phyloP scores from a whole-genome alignment of 495 filamentous ascomycete genomes.

The Pyronema omphalodes region DNA sequence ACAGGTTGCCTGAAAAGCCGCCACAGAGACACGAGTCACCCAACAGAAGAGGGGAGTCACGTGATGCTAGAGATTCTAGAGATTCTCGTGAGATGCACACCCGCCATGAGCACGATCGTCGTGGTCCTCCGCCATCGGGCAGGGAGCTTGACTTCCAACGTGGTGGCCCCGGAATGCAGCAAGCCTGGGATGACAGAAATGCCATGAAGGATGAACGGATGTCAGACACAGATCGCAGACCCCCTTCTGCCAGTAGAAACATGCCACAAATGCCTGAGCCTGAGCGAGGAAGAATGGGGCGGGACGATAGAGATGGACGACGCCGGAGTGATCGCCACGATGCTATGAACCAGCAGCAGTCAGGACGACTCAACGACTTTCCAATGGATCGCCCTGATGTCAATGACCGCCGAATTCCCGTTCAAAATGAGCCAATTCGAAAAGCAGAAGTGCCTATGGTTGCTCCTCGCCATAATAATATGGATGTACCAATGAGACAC shows the following conservation, averaged over 20 bases:
- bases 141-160: neutral
- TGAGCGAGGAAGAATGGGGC: conserved; percentile 24
- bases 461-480: neutral
- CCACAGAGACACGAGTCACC: neutral
- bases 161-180: neutral
- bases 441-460: conserved; percentile 6
- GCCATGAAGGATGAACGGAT: neutral
- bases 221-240: neutral
- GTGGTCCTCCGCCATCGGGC: neutral
- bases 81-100: neutral
- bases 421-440: conserved; percentile 11
- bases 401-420: conserved; percentile 9
- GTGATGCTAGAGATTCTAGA: neutral
- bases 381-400: conserved; percentile 14
- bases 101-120: neutral
- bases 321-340: conserved; percentile 23
- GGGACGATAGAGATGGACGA: conserved; percentile 13
- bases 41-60: too few species aligned
- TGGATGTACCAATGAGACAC: neutral
- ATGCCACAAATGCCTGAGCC: conserved; percentile 3
- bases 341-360: conserved; percentile 8
- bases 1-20: conserved; percentile 1
- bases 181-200: neutral
- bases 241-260: neutral
- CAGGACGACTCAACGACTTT: conserved; percentile 18